Evolutionary conservation across 176 grass and related monocot species (phyloP), one percentile per base, ranked within the genome.

Genomic region (Bonia amplexicaulis): DNA sequence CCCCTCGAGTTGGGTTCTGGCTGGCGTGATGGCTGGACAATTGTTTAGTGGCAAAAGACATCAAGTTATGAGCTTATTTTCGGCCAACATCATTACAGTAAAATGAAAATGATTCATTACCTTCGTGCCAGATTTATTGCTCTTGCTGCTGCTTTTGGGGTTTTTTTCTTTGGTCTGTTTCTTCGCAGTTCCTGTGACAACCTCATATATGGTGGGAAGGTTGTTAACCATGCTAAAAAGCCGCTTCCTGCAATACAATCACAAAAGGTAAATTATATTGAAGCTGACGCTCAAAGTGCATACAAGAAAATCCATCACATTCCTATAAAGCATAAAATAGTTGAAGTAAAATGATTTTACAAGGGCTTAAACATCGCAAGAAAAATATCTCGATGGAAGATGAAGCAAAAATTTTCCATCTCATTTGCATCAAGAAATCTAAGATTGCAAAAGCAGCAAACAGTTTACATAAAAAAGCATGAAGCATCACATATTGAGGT

Each of bases 151-250:
- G 80, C 80, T 95, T 82, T 93, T 93, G 2, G 91, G 83, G 54
- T 48, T 85, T 85, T 95, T 98, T 16, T 97, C 95, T 86, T 97
- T 97, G 6, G 85, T 80, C 45, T 91, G 93, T 73, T 98, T 98
- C 89, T 95, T 98, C 0, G 73, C 82, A 67, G 85, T 91, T 71
- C 95, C 95, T 1, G 95, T 98, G 59, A 98, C 95, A 85, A 98
- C 91, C 80, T 98, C 95, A 88, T 95, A 98, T 82, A 98, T 95
- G 4, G 93, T 98, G 35, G 95, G 93, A 77, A 98, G 95, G 81
- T 88, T 92, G 80, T 97, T 97, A 64, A 97, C 93, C 95, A 97
- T 97, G 67, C 67, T 87, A 84, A 95, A 97, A 84, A 97, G 89
- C 25, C 93, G 80, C 82, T 92, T 97, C 95, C 95, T 97, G 89